Evolutionary conservation across 1,139 yeast species (phyloP).

Genomic region (Taphrina confusa): DNA sequence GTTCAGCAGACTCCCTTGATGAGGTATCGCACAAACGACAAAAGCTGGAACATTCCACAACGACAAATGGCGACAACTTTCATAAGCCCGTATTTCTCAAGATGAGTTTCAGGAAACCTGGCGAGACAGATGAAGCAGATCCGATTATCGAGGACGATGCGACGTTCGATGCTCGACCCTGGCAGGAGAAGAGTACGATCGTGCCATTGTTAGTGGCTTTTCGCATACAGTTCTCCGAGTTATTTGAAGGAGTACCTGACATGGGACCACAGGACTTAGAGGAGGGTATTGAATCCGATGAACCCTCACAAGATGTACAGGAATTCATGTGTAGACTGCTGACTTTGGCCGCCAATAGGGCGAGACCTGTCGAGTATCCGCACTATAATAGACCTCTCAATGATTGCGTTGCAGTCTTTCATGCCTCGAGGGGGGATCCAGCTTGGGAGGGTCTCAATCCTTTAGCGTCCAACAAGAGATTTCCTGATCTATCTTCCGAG

Average conservation of each 20-base stretch:
- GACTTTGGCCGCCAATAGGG: slow-evolving; percentile 48
- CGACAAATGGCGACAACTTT: neutral
- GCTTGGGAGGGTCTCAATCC: slow-evolving; percentile 43
- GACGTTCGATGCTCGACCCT: slow-evolving; percentile 23
- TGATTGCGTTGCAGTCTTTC: slow-evolving; percentile 21
- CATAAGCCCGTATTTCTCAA: slow-evolving; percentile 31
- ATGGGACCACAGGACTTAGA: slow-evolving; percentile 50
- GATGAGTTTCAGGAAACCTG: slow-evolving; percentile 20
- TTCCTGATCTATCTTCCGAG: slow-evolving; percentile 24
- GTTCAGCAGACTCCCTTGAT: slow-evolving; percentile 2
- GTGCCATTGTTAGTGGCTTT: slow-evolving; percentile 44
- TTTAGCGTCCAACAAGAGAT: slow-evolving; percentile 40
- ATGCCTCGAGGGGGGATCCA: slow-evolving; percentile 38
- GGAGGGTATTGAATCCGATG: slow-evolving; percentile 44
- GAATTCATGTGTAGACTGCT: slow-evolving; percentile 47
- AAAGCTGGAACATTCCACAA: slow-evolving; percentile 3
- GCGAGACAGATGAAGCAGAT: slow-evolving; percentile 16
- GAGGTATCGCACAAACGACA: slow-evolving; percentile 3
- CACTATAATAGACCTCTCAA: slow-evolving; percentile 25
- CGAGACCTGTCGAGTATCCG: slow-evolving; percentile 47
- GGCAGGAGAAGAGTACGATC: slow-evolving; percentile 18
- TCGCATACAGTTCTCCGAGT: slow-evolving; percentile 45
- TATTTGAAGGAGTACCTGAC: slow-evolving; percentile 46
- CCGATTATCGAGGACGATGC: slow-evolving; percentile 23
- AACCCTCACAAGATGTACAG: slow-evolving; percentile 45